Base-by-base conservation (phyloP, 2,329 filamentous ascomycete species). In the Sclerotinia nivalis region DNA sequence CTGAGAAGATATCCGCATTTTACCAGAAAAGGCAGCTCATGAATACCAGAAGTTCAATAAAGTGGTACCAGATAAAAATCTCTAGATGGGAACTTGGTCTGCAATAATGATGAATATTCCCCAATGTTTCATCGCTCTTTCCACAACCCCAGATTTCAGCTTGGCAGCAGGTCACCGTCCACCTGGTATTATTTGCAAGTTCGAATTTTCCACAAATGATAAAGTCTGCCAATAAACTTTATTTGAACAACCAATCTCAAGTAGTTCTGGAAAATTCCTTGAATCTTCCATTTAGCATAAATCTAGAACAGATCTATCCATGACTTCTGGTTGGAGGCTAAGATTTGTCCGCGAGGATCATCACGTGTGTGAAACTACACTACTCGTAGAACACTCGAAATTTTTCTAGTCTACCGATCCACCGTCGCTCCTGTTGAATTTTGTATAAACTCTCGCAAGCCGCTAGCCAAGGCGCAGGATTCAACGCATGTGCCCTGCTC, bases 301-400 rank as follows among this genome's bases (percentile, higher is more conserved):
- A 68, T 60, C 50, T 50, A 60, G 40, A 68, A 37, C 45, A 25
- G 15, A 25, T 43, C n/a, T 43, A 18, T 5, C 40, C 31, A 25
- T 34, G 52, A 28, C 22, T 34, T 66, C 64, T 59, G 64, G 40
- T 66, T 66, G 64, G 64, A 59, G 65, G 65, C 22, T 2, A n/a
- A 20, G 31, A 37, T 47, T 67, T 60, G 28, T 60, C 65, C 65
- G 65, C 28, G 43, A 67, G 4, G 22, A 25, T 59, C 22, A 37
- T 60, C 65, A 60, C 52, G 52, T 49, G 52, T 49, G n/a, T 12
- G 49, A 25, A 56, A 43, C 22, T 31, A 59, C 8, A 25, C 40
- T 43, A 66, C 20, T n/a, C n/a, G n/a, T n/a, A 40, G 37, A 13
- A 40, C 37, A 40, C 10, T 40, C 13, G 10, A 31, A 5, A 31